Conservation (phyloP, 805 yeast species). For the Priceomyces melissophilus region DNA sequence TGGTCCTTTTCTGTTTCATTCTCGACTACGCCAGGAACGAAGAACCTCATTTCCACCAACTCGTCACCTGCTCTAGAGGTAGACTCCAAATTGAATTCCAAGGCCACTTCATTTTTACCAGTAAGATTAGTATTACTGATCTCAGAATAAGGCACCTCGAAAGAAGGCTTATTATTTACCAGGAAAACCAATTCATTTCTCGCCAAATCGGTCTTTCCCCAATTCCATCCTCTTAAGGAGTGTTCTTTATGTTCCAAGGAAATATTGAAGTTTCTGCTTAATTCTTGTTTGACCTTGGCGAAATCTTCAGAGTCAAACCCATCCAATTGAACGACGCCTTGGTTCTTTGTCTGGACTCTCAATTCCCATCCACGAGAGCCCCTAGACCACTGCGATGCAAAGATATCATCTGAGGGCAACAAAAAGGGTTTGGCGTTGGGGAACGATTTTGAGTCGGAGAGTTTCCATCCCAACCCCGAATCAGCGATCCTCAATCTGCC, state of each 20-base stretch:
- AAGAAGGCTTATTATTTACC: slow-evolving; percentile 82
- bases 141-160: slow-evolving; percentile 81
- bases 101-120: slow-evolving; percentile 89
- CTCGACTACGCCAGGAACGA: slow-evolving; percentile 81
- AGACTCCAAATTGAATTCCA: slow-evolving; percentile 69
- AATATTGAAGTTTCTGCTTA: slow-evolving; percentile 70
- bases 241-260: slow-evolving; percentile 84
- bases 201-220: slow-evolving; percentile 94
- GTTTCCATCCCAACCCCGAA: slow-evolving; percentile 98
- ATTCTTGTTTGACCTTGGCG: slow-evolving; percentile 73
- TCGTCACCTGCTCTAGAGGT: slow-evolving; percentile 86
- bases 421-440: slow-evolving; percentile 67
- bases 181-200: slow-evolving; percentile 86
- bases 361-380: slow-evolving; percentile 91
- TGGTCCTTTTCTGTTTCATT: slow-evolving; percentile 30
- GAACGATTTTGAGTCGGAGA: slow-evolving; percentile 45
- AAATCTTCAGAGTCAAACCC: slow-evolving; percentile 89
- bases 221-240: slow-evolving; percentile 96
- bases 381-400: slow-evolving; percentile 84
- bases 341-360: slow-evolving; percentile 82
- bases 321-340: slow-evolving; percentile 82
- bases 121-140: slow-evolving; percentile 85
- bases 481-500: slow-evolving; percentile 95
- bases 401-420: slow-evolving; percentile 80
- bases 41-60: slow-evolving; percentile 89